phyloP scores from a whole-genome alignment of 805 yeast species.

The Zygotorulaspora florentina region DNA sequence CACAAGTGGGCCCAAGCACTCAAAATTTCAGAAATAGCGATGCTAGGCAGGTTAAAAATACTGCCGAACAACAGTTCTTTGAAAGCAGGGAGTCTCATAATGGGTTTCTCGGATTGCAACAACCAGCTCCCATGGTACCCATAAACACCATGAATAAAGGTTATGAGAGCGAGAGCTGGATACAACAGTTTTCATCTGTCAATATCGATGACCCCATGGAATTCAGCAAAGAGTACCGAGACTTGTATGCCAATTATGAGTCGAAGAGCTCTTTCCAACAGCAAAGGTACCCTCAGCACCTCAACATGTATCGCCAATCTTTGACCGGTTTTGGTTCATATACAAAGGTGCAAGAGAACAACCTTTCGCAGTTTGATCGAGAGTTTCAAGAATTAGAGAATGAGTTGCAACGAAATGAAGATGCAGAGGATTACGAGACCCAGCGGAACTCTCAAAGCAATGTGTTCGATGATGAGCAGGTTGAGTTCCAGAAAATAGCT shows the following conservation, averaged over 20 bases:
- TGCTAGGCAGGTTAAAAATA: not conserved
- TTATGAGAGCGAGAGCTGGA: constrained; percentile 12
- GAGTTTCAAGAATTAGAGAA: constrained; percentile 25
- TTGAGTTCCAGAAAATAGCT: constrained; percentile 27
- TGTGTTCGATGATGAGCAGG: constrained; percentile 21
- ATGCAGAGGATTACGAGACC: not conserved
- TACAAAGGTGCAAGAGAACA: not conserved
- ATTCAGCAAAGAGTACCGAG: constrained; percentile 29
- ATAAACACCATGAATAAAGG: not conserved
- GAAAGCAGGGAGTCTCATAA: constrained; percentile 3
- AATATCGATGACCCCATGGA: constrained; percentile 30
- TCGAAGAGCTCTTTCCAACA: constrained; percentile 1
- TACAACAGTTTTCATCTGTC: constrained; percentile 28
- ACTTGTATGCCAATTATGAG: constrained; percentile 25
- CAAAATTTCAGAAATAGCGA: not conserved
- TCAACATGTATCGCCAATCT: not conserved
- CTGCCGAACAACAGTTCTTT: constrained; percentile 4
- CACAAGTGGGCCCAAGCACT: not conserved
- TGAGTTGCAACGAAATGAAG: constrained; percentile 15
- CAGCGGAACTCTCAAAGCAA: not conserved
- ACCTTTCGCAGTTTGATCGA: constrained; percentile 15
- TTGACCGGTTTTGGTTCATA: not conserved
- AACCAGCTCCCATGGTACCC: constrained; percentile 2
- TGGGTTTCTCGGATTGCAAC: constrained; percentile 8
- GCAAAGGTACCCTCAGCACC: not conserved